These are phyloP conservation scores for Pyrus pyrifolia DNA, from an alignment of 306 rosid genomes.

Conservation along the genomic window DNA sequence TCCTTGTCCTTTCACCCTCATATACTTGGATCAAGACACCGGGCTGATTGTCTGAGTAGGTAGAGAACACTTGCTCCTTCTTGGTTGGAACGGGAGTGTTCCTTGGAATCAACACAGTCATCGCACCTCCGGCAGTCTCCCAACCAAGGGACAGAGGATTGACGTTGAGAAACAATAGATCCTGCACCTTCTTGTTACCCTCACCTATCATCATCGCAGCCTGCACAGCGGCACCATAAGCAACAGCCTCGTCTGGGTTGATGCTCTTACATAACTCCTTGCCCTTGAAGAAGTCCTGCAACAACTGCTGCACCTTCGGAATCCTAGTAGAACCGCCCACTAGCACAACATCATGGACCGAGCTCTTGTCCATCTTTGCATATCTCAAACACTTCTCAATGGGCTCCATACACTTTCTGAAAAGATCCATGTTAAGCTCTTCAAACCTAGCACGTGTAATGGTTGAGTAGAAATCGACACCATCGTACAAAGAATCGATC, in stretches of 20 bases:
- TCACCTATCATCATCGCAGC: conserved; percentile 75
- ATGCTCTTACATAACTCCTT: conserved; percentile 69
- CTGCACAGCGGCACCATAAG: conserved; percentile 76
- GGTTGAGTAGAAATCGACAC: conserved; percentile 60
- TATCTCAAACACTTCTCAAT: conserved; percentile 71
- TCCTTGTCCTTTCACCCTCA: too few relatives aligned
- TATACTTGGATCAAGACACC: too few relatives aligned
- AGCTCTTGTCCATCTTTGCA: conserved; percentile 81
- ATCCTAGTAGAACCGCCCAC: conserved; percentile 83
- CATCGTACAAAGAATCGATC: conserved; percentile 65
- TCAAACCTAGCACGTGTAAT: conserved; percentile 73
- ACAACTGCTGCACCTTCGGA: conserved; percentile 68
- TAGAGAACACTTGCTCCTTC: conserved; percentile 25
- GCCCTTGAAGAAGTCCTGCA: conserved; percentile 78
- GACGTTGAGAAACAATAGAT: conserved; percentile 64
- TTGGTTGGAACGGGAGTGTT: conserved; percentile 69
- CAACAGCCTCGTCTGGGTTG: conserved; percentile 74
- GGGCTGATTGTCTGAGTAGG: too few relatives aligned
- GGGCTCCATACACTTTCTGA: conserved; percentile 72
- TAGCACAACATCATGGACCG: conserved; percentile 64
- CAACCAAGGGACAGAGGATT: conserved; percentile 65
- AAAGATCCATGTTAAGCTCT: conserved; percentile 74
- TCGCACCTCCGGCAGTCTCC: conserved; percentile 78
- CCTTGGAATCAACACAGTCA: conserved; percentile 71
- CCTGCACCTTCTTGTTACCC: conserved; percentile 71